A percentile compares a stretch with the other conserved stretches of the same genome.
Evolutionary conservation across 768 basidiomycete species (phyloP).

Genomic region (Hysterangium stoloniferum): DNA sequence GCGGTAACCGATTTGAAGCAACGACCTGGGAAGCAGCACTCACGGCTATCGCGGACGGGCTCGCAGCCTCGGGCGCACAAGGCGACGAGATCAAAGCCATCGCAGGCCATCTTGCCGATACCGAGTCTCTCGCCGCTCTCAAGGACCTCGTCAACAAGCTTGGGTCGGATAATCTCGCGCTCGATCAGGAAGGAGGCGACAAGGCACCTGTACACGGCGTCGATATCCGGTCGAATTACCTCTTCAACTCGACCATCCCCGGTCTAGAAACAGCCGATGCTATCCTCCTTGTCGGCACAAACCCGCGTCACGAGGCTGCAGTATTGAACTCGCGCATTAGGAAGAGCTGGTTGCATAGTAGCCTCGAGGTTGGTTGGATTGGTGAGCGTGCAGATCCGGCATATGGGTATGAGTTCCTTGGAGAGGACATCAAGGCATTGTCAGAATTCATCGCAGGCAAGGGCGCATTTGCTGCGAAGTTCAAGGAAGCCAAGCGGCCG

Average conservation of each 20-base stretch:
- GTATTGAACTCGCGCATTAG: conserved; percentile 96
- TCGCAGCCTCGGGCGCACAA: conserved; percentile 70
- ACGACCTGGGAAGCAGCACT: conserved; percentile 91
- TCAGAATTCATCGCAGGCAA: conserved; percentile 73
- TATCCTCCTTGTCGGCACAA: conserved; percentile 91
- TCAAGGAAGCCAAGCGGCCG: conserved; percentile 84
- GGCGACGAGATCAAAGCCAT: conserved; percentile 93
- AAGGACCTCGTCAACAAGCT: conserved; percentile 91
- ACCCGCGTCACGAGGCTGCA: conserved; percentile 94
- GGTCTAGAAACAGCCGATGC: conserved; percentile 87
- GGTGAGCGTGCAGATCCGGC: conserved; percentile 88
- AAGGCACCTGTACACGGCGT: conserved; percentile 70
- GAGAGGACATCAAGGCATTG: conserved; percentile 65
- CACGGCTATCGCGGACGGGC: conserved; percentile 66
- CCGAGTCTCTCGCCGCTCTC: conserved; percentile 86
- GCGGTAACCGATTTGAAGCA: conserved; percentile 87
- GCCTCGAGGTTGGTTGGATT: conserved; percentile 80
- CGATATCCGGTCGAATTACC: conserved; percentile 91
- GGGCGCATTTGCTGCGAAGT: conserved; percentile 73
- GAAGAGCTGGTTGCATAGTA: conserved; percentile 86
- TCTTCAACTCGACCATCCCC: conserved; percentile 90
- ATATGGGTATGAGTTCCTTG: conserved; percentile 91
- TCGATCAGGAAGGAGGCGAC: conserved; percentile 67
- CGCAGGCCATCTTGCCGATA: conserved; percentile 88
- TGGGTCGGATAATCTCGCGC: conserved; percentile 87